Evolutionary conservation across 176 grass and related monocot species (phyloP).

Genomic region (Luzula sylvatica): DNA sequence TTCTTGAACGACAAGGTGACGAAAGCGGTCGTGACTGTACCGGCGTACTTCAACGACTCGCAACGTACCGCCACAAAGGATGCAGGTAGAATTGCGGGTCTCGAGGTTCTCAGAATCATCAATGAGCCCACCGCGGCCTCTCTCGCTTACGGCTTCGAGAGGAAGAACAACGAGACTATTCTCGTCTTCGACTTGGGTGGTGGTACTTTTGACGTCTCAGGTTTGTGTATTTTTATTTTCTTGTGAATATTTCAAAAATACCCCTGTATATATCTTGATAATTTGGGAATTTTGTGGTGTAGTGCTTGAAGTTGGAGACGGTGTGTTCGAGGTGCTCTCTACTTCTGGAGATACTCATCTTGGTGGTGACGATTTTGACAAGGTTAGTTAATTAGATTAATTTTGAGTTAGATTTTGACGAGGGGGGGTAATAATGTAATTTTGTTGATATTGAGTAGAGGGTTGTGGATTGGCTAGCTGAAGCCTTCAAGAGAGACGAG

Average conservation of each 20-base stretch:
- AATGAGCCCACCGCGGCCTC: constrained; percentile 99
- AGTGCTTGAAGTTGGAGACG: constrained; percentile 57
- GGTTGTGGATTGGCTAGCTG: constrained; percentile 92
- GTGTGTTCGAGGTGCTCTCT: constrained; percentile 47
- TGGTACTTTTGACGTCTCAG: constrained; percentile 98
- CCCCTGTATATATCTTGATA: neutral
- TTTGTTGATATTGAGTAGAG: constrained; percentile 36
- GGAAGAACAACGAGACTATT: constrained; percentile 98
- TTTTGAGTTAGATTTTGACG: neutral
- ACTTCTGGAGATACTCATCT: constrained; percentile 53
- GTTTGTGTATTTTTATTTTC: constrained; percentile 31
- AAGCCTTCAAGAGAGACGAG: constrained; percentile 85
- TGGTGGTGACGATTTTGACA: constrained; percentile 54
- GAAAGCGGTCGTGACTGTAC: constrained; percentile 94
- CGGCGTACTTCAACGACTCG: constrained; percentile 97
- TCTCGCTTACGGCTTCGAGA: constrained; percentile 94
- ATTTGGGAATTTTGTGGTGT: constrained; percentile 9
- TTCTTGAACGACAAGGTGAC: constrained; percentile 98
- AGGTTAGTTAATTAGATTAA: constrained; percentile 23
- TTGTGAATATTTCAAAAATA: neutral
- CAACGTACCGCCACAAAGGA: constrained; percentile 98
- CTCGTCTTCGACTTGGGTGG: constrained; percentile 95
- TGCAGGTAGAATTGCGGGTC: constrained; percentile 94
- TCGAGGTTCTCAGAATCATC: constrained; percentile 98
- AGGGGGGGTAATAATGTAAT: neutral